Conservation (phyloP, 495 filamentous ascomycete species). For the Penicillium odoratum region DNA sequence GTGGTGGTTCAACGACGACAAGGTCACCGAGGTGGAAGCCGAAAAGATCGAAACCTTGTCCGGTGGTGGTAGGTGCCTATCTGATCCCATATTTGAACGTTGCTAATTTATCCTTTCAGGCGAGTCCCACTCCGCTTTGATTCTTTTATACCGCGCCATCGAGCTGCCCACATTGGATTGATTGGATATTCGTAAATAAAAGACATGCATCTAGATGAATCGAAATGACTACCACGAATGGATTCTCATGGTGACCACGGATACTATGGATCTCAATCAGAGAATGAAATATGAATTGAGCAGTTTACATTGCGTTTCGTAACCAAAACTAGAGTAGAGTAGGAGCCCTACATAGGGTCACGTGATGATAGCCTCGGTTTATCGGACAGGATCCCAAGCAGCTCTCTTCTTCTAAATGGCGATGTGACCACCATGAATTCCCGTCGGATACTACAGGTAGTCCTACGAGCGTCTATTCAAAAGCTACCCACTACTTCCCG, state of each 20-base stretch:
- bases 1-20: slow-evolving; percentile 99
- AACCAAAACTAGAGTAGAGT: background rate
- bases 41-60: slow-evolving; percentile 90
- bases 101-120: slow-evolving; percentile 45
- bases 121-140: slow-evolving; percentile 91
- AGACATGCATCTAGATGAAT: slow-evolving; percentile 28
- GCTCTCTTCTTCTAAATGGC: slow-evolving; percentile 1
- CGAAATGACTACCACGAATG: slow-evolving; percentile 29
- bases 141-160: slow-evolving; percentile 88
- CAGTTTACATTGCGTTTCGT: background rate
- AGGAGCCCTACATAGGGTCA: slow-evolving; percentile 1
- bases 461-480: slow-evolving; percentile 16
- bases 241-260: slow-evolving; percentile 13
- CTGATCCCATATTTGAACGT: background rate
- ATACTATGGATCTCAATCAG: background rate
- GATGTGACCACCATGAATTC: slow-evolving; percentile 37
- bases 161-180: slow-evolving; percentile 57
- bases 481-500: slow-evolving; percentile 5
- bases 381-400: background rate
- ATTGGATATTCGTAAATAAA: slow-evolving; percentile 10
- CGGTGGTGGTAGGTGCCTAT: slow-evolving; percentile 70
- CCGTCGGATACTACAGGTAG: slow-evolving; percentile 28
- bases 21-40: slow-evolving; percentile 85
- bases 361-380: slow-evolving; percentile 21
- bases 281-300: background rate